Percentiles rank a stretch among this genome's conserved stretches.
Evolutionary conservation across 2,329 filamentous ascomycete species (phyloP).

Genomic region (Ascochyta viciae-villosae): DNA sequence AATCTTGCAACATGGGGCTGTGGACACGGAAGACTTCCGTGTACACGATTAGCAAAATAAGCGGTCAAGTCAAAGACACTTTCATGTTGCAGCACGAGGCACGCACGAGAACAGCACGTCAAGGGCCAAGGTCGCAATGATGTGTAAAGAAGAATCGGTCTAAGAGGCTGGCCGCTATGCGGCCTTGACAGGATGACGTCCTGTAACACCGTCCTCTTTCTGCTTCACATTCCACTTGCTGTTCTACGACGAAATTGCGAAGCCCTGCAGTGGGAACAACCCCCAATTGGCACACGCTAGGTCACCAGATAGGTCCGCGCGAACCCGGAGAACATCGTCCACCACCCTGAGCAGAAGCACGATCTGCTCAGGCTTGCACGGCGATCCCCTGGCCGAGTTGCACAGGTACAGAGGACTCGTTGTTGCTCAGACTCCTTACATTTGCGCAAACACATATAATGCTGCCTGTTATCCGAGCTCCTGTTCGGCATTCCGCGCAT

Average conservation of each 20-base stretch:
- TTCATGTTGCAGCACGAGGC: slow-evolving; percentile 12
- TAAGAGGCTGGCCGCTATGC: neutral
- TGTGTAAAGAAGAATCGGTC: slow-evolving; percentile 1
- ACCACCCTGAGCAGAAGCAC: slow-evolving; percentile 8
- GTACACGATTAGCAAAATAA: slow-evolving; percentile 1
- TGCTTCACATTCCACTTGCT: slow-evolving; percentile 15
- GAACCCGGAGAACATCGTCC: slow-evolving; percentile 6
- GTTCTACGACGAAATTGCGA: slow-evolving; percentile 18
- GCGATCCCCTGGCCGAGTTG: slow-evolving; percentile 15
- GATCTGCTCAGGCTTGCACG: slow-evolving; percentile 15
- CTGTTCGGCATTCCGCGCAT: neutral
- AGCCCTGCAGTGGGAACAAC: slow-evolving; percentile 9
- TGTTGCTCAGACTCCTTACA: slow-evolving; percentile 12
- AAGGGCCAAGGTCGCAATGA: neutral
- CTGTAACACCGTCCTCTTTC: slow-evolving; percentile 10
- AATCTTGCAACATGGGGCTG: neutral
- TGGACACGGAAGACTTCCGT: slow-evolving; percentile 1
- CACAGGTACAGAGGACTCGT: slow-evolving; percentile 7
- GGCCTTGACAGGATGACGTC: slow-evolving; percentile 4
- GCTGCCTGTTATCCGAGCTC: slow-evolving; percentile 1
- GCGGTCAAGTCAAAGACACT: neutral
- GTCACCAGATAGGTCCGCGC: slow-evolving; percentile 19
- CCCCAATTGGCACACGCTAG: slow-evolving; percentile 12
- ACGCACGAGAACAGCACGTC: slow-evolving; percentile 3
- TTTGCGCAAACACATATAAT: slow-evolving; percentile 16